These are phyloP conservation scores for Camelina neglecta DNA, from an alignment of 345 rosid species.

Conservation along the genomic window DNA sequence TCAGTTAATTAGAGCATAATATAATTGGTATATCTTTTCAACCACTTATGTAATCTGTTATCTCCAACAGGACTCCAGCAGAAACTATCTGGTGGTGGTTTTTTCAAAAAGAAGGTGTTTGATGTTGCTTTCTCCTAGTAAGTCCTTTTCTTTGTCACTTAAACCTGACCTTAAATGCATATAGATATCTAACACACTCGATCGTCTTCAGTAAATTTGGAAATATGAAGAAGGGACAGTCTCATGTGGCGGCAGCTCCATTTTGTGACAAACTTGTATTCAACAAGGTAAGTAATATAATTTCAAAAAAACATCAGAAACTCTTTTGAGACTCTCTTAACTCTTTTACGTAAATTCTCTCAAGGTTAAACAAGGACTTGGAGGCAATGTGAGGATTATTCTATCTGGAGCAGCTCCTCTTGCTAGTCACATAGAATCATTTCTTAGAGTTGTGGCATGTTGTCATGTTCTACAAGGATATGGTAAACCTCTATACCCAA, in stretches of 20 bases:
- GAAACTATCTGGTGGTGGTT: slow-evolving; percentile 75
- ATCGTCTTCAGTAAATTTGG: slow-evolving; percentile 59
- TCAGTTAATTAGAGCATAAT: neutral
- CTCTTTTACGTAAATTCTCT: neutral
- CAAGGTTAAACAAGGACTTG: slow-evolving; percentile 84
- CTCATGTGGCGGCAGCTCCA: slow-evolving; percentile 71
- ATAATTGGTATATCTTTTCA: neutral
- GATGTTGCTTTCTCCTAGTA: slow-evolving; percentile 77
- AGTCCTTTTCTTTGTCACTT: slow-evolving; percentile 40
- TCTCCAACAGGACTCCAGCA: slow-evolving; percentile 65
- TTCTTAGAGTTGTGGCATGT: slow-evolving; percentile 90
- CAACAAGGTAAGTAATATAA: slow-evolving; percentile 55
- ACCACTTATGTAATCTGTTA: neutral
- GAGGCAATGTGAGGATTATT: slow-evolving; percentile 79
- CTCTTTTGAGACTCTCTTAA: neutral
- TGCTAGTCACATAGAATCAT: slow-evolving; percentile 73
- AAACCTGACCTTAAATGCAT: neutral
- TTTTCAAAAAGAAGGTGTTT: slow-evolving; percentile 64
- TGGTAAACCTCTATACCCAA: slow-evolving; percentile 45
- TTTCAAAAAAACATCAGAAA: neutral
- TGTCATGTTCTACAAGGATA: slow-evolving; percentile 94
- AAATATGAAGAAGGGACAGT: slow-evolving; percentile 64
- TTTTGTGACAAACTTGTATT: slow-evolving; percentile 80
- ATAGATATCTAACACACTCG: slow-evolving; percentile 3
- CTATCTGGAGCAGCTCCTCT: slow-evolving; percentile 93